Base-by-base conservation (phyloP, 1,139 yeast genomes). In the Protomyces macrosporus region DNA sequence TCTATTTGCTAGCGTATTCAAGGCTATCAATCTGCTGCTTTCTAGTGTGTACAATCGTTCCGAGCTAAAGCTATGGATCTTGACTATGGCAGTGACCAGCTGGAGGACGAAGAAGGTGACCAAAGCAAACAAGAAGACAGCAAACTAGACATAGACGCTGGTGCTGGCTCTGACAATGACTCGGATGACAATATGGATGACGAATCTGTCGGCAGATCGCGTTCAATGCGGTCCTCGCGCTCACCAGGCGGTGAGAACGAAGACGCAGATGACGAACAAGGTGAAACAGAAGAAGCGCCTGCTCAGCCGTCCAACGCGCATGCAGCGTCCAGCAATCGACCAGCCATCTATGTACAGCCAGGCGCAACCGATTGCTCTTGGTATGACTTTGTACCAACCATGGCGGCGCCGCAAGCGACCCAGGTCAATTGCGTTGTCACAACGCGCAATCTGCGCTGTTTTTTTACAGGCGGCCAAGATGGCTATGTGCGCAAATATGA, bases 391-490 rank as follows among this genome's bases (percentile, higher is more conserved):
- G 74, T 76, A 7, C 81, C 81, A 0, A 75, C 76, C 54, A 76
- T 75, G 16, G 80, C 81, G 1, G 75, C 78, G 6, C 71, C 78
- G 14, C 80, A 77, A 65, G 75, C 76, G 30, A 71, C 77, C 34
- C 75, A 77, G 3, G 73, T 95, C 53, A 90, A 90, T 74, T 81
- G 95, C 6, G 72, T 93, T 60, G 87, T 95, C 6, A 79, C 90
- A 63, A 83, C 96, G 0, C 84, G 83, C 71, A 96, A 96, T 6
- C 86, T 93, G 55, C 86, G 86, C 72, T 91, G 91, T 87, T 79
- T 93, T 63, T 85, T 91, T 71, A 87, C 97, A 0, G 99, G 99
- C 30, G 98, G 98, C 4, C 95, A 89, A 69, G 99, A 93, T 74
- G 99, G 99, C 10, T 89, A 85, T 71, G 88, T 93, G 52, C 78